phyloP scores from a whole-genome alignment of 1,139 yeast genomes.

The Hemisphaericaspora xylanilytica region DNA sequence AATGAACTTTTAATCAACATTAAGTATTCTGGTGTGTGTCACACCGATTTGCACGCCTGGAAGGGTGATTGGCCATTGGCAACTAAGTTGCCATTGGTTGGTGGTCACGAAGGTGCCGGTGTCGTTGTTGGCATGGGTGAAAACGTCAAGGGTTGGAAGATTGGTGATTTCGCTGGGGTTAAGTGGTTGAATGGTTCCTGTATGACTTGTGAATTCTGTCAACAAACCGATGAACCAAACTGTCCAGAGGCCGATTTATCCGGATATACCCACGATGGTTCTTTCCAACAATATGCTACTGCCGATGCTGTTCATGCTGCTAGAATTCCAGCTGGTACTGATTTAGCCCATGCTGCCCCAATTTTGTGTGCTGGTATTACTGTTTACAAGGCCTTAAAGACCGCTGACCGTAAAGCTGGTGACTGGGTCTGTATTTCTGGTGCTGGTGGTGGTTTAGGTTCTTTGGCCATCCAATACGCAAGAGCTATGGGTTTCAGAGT shows the following conservation, averaged over 20 bases:
- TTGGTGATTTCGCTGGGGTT: constrained; percentile 73
- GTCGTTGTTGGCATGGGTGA: constrained; percentile 69
- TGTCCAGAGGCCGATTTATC: constrained; percentile 68
- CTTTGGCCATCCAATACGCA: constrained; percentile 73
- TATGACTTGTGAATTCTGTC: constrained; percentile 67
- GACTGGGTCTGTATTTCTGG: constrained; percentile 79
- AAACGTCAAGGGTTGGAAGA: constrained; percentile 61
- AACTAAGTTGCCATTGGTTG: constrained; percentile 68
- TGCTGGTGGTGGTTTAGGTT: constrained; percentile 79
- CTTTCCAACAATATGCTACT: constrained; percentile 78
- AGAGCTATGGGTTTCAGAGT: constrained; percentile 74
- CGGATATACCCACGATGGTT: constrained; percentile 78
- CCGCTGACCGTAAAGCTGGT: constrained; percentile 62
- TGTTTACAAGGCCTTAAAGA: constrained; percentile 74
- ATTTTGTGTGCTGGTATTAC: constrained; percentile 82
- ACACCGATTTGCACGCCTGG: constrained; percentile 80
- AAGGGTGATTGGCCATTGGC: constrained; percentile 75
- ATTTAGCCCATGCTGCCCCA: constrained; percentile 74
- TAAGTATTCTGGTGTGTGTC: constrained; percentile 77
- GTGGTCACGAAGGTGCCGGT: constrained; percentile 87
- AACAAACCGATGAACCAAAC: constrained; percentile 61
- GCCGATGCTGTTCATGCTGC: constrained; percentile 89
- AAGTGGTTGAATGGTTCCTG: constrained; percentile 78
- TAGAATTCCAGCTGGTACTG: constrained; percentile 64
- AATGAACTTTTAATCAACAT: constrained; percentile 65